Conservation (phyloP, 345 rosid genomes). For the Eucalyptus sp. region DNA sequence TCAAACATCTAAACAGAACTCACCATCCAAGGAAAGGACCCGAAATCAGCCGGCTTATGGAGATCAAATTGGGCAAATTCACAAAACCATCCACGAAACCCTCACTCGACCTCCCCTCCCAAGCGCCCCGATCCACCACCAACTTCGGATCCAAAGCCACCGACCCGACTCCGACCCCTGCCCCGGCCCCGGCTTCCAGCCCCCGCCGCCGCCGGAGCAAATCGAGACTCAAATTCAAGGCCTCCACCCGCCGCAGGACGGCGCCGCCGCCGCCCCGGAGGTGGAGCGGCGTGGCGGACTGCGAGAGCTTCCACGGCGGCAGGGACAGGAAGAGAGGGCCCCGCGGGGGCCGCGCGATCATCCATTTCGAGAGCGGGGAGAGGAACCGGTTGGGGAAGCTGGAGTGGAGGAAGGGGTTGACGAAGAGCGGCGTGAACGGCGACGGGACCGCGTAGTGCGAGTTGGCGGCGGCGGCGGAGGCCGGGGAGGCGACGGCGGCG, state of each 20-base stretch:
- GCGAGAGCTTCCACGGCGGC: conserved; percentile 90
- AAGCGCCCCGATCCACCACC: neutral
- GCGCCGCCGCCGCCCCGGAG: conserved; percentile 33
- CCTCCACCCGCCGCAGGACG: conserved; percentile 43
- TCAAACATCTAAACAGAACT: neutral
- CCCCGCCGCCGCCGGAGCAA: conserved; percentile 20
- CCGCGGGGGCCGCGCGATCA: conserved; percentile 28
- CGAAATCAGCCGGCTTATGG: conserved; percentile 63
- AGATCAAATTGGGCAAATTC: conserved; percentile 73
- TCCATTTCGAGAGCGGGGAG: conserved; percentile 53
- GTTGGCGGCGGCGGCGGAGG: conserved; percentile 4
- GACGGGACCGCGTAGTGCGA: conserved; percentile 2
- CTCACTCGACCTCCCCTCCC: conserved; percentile 3
- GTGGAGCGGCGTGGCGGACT: conserved; percentile 64
- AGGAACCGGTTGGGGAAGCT: conserved; percentile 8
- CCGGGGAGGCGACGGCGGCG: conserved; percentile 8
- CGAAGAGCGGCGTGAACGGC: conserved; percentile 12
- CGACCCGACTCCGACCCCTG: conserved; percentile 5
- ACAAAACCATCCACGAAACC: conserved; percentile 40
- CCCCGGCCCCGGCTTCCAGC: neutral
- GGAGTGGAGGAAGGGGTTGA: conserved; percentile 3
- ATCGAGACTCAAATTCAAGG: conserved; percentile 26
- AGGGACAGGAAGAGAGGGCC: conserved; percentile 72
- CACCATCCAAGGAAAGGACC: conserved; percentile 94
- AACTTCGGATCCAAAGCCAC: neutral